Evolutionary conservation across 2,329 filamentous ascomycete genomes (phyloP).

Genomic region (Didymella sp.): DNA sequence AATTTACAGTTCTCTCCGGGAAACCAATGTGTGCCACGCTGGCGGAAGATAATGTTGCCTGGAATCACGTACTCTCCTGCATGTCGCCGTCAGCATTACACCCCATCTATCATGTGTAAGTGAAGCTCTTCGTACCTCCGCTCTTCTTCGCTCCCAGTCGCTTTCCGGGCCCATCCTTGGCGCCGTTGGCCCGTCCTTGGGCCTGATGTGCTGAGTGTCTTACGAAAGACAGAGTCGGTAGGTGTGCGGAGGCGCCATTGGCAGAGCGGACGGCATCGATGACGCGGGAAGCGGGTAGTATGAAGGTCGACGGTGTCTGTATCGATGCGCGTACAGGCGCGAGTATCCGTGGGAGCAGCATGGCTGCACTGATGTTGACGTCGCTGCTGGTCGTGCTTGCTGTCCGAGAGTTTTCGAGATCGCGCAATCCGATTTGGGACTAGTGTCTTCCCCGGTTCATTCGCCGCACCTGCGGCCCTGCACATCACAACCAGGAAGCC

Average conservation of each 20-base stretch:
- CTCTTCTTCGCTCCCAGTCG: constrained; percentile 94
- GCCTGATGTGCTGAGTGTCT: constrained; percentile 70
- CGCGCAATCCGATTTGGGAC: constrained; percentile 9
- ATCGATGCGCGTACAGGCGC: constrained; percentile 46
- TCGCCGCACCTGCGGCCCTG: not conserved
- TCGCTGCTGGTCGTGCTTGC: constrained; percentile 13
- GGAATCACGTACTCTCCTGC: constrained; percentile 90
- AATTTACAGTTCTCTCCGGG: constrained; percentile 95
- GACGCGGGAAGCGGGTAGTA: constrained; percentile 38
- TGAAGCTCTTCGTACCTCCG: constrained; percentile 64
- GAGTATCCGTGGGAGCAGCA: constrained; percentile 51
- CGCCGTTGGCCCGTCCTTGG: constrained; percentile 72
- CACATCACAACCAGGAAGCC: not conserved
- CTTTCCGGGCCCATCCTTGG: constrained; percentile 76
- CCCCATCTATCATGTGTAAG: not conserved
- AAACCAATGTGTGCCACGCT: constrained; percentile 93
- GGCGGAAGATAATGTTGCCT: constrained; percentile 97
- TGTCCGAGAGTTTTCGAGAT: constrained; percentile 39
- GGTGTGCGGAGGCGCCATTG: constrained; percentile 41
- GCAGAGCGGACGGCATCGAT: constrained; percentile 42
- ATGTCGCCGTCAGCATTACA: constrained; percentile 17
- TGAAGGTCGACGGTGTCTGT: constrained; percentile 28
- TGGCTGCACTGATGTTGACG: constrained; percentile 37
- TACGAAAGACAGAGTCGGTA: constrained; percentile 54
- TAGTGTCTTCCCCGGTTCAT: constrained; percentile 1